phyloP scores from a whole-genome alignment of 129 eudicot species.

The Solidago caesia region DNA sequence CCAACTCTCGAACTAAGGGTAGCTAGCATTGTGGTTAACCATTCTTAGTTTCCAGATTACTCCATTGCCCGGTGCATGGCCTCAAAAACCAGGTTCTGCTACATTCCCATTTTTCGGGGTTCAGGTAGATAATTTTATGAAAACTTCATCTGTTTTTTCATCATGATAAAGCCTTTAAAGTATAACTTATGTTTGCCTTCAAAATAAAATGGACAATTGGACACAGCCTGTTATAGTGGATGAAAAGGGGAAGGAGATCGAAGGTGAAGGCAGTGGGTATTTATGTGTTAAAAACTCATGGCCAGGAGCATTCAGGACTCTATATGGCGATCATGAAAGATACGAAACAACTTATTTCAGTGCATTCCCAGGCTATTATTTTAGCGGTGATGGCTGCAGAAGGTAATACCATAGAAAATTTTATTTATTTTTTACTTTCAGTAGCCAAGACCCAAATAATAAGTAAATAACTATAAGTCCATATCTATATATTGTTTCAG shows the following conservation, averaged over 20 bases:
- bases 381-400: slow-evolving; percentile 97
- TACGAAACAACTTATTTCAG: slow-evolving; percentile 94
- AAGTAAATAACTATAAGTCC: background rate
- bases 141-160: background rate
- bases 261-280: slow-evolving; percentile 97
- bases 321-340: slow-evolving; percentile 96
- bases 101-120: slow-evolving; percentile 98
- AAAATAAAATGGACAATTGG: slow-evolving; percentile 5
- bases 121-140: slow-evolving; percentile 51
- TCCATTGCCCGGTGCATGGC: slow-evolving; percentile 98
- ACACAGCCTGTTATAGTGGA: slow-evolving; percentile 94
- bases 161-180: background rate
- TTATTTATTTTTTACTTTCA: background rate
- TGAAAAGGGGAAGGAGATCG: slow-evolving; percentile 89
- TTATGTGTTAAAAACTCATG: slow-evolving; percentile 83
- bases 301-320: slow-evolving; percentile 98
- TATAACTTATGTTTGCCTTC: slow-evolving; percentile 2
- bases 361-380: slow-evolving; percentile 93
- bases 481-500: slow-evolving; percentile 30
- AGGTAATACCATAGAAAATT: slow-evolving; percentile 44
- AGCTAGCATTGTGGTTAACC: background rate
- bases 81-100: slow-evolving; percentile 99
- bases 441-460: background rate
- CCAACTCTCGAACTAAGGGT: background rate
- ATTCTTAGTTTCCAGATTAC: slow-evolving; percentile 62